Evolutionary conservation across 768 basidiomycete genomes (phyloP).

Genomic region (Hygrocybe punicea): DNA sequence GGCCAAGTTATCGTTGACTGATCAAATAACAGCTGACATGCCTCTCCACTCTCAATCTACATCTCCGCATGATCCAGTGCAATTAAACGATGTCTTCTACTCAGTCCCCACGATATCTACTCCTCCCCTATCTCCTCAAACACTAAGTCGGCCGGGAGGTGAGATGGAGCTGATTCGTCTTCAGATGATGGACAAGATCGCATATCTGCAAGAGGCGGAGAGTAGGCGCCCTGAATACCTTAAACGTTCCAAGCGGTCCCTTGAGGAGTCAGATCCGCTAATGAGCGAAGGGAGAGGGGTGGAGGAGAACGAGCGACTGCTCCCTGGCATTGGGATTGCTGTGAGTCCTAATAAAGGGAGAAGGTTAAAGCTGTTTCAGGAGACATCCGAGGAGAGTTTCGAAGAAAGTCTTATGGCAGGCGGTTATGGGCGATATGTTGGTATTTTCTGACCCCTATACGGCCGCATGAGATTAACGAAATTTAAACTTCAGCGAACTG

Average conservation of each 20-base stretch:
- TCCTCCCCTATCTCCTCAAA: slow-evolving; percentile 24
- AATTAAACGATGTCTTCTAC: slow-evolving; percentile 29
- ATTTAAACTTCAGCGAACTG: slow-evolving; percentile 41
- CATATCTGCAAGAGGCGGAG: slow-evolving; percentile 54
- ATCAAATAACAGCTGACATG: slow-evolving; percentile 11
- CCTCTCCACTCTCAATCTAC: slow-evolving; percentile 15
- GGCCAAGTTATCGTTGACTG: slow-evolving; percentile 35
- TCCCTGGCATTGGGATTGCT: slow-evolving; percentile 52
- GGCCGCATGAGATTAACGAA: not conserved
- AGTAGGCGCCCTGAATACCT: slow-evolving; percentile 69
- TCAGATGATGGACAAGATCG: slow-evolving; percentile 48
- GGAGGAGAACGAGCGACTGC: slow-evolving; percentile 26
- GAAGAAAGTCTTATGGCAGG: slow-evolving; percentile 82
- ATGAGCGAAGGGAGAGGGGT: slow-evolving; percentile 34
- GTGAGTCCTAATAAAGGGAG: slow-evolving; percentile 72
- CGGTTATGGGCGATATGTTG: slow-evolving; percentile 73
- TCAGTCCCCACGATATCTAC: slow-evolving; percentile 15
- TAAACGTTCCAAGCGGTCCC: slow-evolving; percentile 52
- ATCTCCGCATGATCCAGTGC: slow-evolving; percentile 12
- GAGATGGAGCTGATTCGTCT: slow-evolving; percentile 62
- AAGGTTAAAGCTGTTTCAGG: slow-evolving; percentile 71
- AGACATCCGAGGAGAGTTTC: slow-evolving; percentile 80
- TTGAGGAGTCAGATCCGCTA: slow-evolving; percentile 41
- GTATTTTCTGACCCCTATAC: slow-evolving; percentile 20
- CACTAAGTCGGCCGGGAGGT: slow-evolving; percentile 38